These are phyloP conservation scores for Dendrocalamus latiflorus DNA, from an alignment of 202 grass and related monocot genomes.

Conservation along the genomic window DNA sequence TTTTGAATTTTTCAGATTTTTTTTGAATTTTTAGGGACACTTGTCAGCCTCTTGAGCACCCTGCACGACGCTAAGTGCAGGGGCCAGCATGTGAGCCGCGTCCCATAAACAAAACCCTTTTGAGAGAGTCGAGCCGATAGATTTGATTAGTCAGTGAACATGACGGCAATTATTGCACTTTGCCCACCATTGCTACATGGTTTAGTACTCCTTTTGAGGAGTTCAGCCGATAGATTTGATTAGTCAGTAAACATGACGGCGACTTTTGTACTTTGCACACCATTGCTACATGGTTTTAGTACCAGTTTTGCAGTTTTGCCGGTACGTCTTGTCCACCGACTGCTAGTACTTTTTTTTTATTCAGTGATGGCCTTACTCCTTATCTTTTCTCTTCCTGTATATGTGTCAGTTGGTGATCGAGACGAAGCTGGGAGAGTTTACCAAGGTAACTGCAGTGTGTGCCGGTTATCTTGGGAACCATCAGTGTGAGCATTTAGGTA, in stretches of 20 bases:
- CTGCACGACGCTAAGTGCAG: too few relatives aligned
- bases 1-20: too few relatives aligned
- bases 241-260: neutral
- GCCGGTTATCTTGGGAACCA: neutral
- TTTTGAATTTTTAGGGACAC: too few relatives aligned
- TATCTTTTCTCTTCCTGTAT: neutral
- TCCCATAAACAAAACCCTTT: neutral
- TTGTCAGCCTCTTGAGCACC: too few relatives aligned
- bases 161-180: neutral
- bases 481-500: neutral
- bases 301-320: neutral
- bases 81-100: too few relatives aligned
- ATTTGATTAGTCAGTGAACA: neutral
- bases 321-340: neutral
- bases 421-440: neutral
- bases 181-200: neutral
- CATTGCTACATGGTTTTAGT: neutral
- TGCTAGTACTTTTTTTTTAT: neutral
- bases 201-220: neutral
- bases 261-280: neutral
- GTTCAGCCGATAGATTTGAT: neutral
- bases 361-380: neutral
- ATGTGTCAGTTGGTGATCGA: neutral
- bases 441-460: neutral
- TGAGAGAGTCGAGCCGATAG: neutral